Percentiles rank a stretch among this genome's conserved stretches.
These are phyloP conservation scores for Lasiosphaeria miniovina DNA, from an alignment of 495 filamentous ascomycete species.

Conservation along the genomic window DNA sequence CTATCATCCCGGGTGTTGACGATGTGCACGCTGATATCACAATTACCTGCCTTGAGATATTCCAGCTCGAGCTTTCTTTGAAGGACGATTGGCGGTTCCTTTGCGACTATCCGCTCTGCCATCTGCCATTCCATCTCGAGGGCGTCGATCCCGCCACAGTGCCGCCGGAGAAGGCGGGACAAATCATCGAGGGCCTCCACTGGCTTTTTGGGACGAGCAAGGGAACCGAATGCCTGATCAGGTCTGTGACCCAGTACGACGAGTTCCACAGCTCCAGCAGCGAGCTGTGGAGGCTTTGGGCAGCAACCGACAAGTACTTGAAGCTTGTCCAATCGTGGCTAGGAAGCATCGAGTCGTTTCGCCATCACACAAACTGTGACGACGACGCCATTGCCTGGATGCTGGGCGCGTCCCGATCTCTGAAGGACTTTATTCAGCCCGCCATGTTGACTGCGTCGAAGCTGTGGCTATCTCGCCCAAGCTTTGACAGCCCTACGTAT, in stretches of 20 bases:
- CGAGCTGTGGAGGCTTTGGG: slow-evolving; percentile 11
- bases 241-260: slow-evolving; percentile 5
- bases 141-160: slow-evolving; percentile 1
- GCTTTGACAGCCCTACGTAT: not conserved
- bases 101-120: slow-evolving; percentile 7
- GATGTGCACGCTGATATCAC: slow-evolving; percentile 6
- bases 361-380: not conserved
- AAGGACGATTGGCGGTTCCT: slow-evolving; percentile 6
- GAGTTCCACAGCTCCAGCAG: slow-evolving; percentile 8
- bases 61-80: slow-evolving; percentile 6
- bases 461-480: not conserved
- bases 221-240: slow-evolving; percentile 1
- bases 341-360: not conserved
- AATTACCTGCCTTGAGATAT: slow-evolving; percentile 4
- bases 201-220: slow-evolving; percentile 13
- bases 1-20: slow-evolving; percentile 8
- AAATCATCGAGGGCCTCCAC: slow-evolving; percentile 12
- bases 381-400: not conserved
- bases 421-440: not conserved
- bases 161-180: not conserved
- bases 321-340: slow-evolving; percentile 11
- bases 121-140: slow-evolving; percentile 10
- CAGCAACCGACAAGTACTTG: slow-evolving; percentile 10
- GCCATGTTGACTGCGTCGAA: not conserved
- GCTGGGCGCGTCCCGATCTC: not conserved